phyloP scores from a whole-genome alignment of 2,329 filamentous ascomycete species.

The Penicillium sp. region DNA sequence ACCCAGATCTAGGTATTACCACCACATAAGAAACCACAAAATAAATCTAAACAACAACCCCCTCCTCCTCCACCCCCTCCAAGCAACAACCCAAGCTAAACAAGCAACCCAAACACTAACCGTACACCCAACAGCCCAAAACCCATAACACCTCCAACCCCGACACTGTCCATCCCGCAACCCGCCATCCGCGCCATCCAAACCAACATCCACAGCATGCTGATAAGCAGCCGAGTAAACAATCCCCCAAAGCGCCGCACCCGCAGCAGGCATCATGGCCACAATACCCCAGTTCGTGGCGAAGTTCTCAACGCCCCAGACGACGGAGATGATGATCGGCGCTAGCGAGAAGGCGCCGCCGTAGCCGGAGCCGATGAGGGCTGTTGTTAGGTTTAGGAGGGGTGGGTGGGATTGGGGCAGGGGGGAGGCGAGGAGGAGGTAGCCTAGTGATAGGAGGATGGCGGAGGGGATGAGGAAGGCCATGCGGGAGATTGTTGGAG shows the following conservation, averaged over 20 bases:
- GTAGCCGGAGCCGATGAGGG: constrained; percentile 83
- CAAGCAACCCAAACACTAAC: constrained; percentile 74
- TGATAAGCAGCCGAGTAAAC: constrained; percentile 64
- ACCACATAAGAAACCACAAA: background rate
- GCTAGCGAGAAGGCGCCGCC: constrained; percentile 85
- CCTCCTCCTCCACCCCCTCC: constrained; percentile 77
- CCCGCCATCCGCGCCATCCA: constrained; percentile 41
- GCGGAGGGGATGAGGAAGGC: constrained; percentile 74
- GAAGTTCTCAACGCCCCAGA: constrained; percentile 98
- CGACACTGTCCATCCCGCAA: constrained; percentile 63
- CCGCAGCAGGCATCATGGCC: constrained; percentile 82
- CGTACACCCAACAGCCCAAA: constrained; percentile 74
- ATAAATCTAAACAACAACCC: constrained; percentile 60
- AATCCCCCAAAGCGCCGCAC: constrained; percentile 83
- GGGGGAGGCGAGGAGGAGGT: constrained; percentile 74
- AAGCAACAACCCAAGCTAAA: constrained; percentile 69
- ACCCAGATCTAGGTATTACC: background rate
- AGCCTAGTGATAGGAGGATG: constrained; percentile 68
- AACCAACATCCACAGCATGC: constrained; percentile 38
- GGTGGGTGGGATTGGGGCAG: constrained; percentile 72
- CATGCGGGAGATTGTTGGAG: constrained; percentile 77
- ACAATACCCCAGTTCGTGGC: constrained; percentile 97
- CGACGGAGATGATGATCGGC: constrained; percentile 90
- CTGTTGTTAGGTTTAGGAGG: constrained; percentile 81
- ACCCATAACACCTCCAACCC: constrained; percentile 78